Conservation (phyloP, 1,139 yeast genomes). For the Entelexis sorbosivorans region DNA sequence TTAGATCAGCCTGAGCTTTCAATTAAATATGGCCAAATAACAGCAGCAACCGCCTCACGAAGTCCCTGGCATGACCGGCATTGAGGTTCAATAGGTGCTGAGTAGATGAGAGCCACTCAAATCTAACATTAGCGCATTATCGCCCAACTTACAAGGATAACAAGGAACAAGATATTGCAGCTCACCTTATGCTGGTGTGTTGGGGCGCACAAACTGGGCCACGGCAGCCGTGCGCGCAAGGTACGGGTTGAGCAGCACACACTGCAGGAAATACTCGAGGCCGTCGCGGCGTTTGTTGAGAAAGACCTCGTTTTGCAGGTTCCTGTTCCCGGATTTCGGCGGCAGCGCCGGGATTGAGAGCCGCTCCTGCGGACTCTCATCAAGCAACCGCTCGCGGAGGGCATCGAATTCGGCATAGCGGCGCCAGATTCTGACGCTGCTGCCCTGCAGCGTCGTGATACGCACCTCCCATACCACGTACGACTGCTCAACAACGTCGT, state of each 20-base stretch:
- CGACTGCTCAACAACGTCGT: conserved; percentile 35
- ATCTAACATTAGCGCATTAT: too few species aligned
- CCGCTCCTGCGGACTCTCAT: conserved; percentile 34
- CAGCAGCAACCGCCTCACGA: too few species aligned
- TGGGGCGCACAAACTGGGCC: conserved; percentile 38
- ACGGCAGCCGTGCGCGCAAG: conserved; percentile 41
- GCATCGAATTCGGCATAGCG: conserved; percentile 55
- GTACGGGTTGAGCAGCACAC: conserved; percentile 55
- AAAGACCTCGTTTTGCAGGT: conserved; percentile 43
- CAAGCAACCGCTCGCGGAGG: conserved; percentile 38
- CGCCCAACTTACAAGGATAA: too few species aligned
- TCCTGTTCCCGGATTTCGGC: conserved; percentile 46
- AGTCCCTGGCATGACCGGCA: too few species aligned
- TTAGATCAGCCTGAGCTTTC: too few species aligned
- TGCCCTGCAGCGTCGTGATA: conserved; percentile 32
- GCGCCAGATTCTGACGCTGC: conserved; percentile 43
- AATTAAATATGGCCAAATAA: too few species aligned
- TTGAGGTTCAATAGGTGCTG: too few species aligned
- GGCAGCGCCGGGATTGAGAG: conserved; percentile 53
- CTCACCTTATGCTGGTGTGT: not conserved
- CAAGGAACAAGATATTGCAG: too few species aligned
- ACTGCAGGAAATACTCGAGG: conserved; percentile 61
- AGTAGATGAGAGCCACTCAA: too few species aligned
- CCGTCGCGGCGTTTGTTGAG: conserved; percentile 54
- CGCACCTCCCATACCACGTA: conserved; percentile 37